Base-by-base conservation (phyloP, 495 filamentous ascomycete species). In the Rhypophila decipiens region DNA sequence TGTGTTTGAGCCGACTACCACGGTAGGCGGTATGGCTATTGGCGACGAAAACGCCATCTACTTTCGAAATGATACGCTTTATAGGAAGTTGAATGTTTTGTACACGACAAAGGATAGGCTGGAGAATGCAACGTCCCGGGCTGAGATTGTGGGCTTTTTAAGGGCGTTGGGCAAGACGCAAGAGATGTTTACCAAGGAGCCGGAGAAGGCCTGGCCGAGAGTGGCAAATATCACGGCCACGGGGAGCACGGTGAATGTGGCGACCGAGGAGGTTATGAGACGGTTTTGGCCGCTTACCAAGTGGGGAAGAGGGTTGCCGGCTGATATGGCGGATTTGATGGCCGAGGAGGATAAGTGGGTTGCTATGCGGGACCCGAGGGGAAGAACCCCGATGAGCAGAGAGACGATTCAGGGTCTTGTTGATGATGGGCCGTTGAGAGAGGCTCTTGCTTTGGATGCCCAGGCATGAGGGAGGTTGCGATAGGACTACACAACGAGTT, bases 31-130 rank as follows among this genome's bases (percentile, higher is more conserved):
- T 27, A 17, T 23, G 24, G 24, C 22, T 22, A 4, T 44, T 2
- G 44, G 44, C 9, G 44, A 37, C 15, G 45, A 39, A 2, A 31
- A 47, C 23, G 45, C 45, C 12, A 27, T 39, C 20, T 22, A 39
- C 45, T 47, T 47, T 24, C 34, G 35, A 5, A 40, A 47, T 18
- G 35, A 47, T 40, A 10, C 35, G 5, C 11, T 47, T 23, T 47
- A 47, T 24, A 34, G 45, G 35, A 27, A 47, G 35, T 5, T 47
- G 8, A 24, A 22, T 11, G 45, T 47, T 12, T 24, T 47, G 45
- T 47, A 47, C 19, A 47, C 45, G 23, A 39, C 45, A 2, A 18
- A 47, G 36, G 33, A 34, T 8, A 47, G 40, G 27, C 36, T 47
- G 36, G 45, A 47, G 4, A 27, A 47, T 15, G 5, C 35, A 7